phyloP scores from a whole-genome alignment of 2,329 filamentous ascomycete genomes.

The Diaporthe sp. region DNA sequence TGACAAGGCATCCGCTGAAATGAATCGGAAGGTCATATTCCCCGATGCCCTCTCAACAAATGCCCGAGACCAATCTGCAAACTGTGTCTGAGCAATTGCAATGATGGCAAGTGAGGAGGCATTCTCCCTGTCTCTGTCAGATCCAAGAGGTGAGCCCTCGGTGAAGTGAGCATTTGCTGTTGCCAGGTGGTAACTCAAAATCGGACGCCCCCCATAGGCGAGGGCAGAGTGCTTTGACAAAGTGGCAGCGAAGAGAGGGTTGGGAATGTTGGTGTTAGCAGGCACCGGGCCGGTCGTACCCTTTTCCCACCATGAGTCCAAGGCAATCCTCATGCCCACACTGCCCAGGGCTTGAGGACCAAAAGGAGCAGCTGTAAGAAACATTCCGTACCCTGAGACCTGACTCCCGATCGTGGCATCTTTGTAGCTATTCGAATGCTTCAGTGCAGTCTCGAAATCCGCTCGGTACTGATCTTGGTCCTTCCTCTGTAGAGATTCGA shows the following conservation, averaged over 20 bases:
- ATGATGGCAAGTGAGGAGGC: constrained; percentile 36
- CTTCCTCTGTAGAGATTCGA: constrained; percentile 36
- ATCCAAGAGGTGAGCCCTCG: constrained; percentile 55
- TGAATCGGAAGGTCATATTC: constrained; percentile 59
- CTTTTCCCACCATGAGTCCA: constrained; percentile 33
- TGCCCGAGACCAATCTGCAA: constrained; percentile 60
- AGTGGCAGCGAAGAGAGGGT: constrained; percentile 61
- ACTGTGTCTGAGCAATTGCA: constrained; percentile 59
- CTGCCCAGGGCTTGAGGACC: constrained; percentile 4
- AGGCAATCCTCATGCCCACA: neutral
- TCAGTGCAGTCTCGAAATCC: constrained; percentile 38
- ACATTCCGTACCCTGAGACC: neutral
- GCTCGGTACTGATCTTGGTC: constrained; percentile 42
- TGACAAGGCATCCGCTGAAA: constrained; percentile 62
- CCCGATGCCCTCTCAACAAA: constrained; percentile 51
- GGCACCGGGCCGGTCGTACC: constrained; percentile 9
- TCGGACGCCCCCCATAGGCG: constrained; percentile 64
- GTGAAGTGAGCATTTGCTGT: constrained; percentile 57
- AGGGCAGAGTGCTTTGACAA: constrained; percentile 55
- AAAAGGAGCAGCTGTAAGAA: constrained; percentile 20
- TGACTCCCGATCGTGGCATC: neutral
- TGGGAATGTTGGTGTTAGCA: constrained; percentile 48
- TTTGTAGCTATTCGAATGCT: constrained; percentile 12
- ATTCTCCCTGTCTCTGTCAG: constrained; percentile 34
- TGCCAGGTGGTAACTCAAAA: constrained; percentile 71